Evolutionary conservation across 2,329 filamentous ascomycete species (phyloP).

Genomic region (Fusarium citri): DNA sequence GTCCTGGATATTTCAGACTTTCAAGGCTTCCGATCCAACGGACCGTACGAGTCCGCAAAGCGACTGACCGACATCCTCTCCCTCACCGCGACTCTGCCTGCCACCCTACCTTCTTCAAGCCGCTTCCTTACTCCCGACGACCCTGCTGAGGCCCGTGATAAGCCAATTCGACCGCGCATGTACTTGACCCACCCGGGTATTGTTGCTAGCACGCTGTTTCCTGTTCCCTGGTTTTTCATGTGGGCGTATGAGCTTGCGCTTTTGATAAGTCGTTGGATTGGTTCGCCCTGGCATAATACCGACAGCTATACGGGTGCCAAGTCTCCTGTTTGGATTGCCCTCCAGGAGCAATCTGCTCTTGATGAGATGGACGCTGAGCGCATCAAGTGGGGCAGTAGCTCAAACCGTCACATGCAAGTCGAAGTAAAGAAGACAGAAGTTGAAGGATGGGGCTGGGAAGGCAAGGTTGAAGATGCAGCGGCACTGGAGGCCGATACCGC

Average conservation of each 20-base stretch:
- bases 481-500: slow-evolving; percentile 57
- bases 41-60: slow-evolving; percentile 88
- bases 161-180: slow-evolving; percentile 65
- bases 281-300: slow-evolving; percentile 88
- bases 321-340: slow-evolving; percentile 81
- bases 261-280: slow-evolving; percentile 78
- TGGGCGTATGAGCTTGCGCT: slow-evolving; percentile 76
- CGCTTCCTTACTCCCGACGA: slow-evolving; percentile 63
- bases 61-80: slow-evolving; percentile 85
- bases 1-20: slow-evolving; percentile 76
- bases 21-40: slow-evolving; percentile 72
- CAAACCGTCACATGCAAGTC: slow-evolving; percentile 67
- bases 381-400: slow-evolving; percentile 87
- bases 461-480: slow-evolving; percentile 62
- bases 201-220: slow-evolving; percentile 83
- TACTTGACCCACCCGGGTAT: slow-evolving; percentile 90
- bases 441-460: slow-evolving; percentile 84
- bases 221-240: slow-evolving; percentile 75
- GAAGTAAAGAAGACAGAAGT: slow-evolving; percentile 83
- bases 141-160: slow-evolving; percentile 35
- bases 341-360: slow-evolving; percentile 73
- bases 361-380: slow-evolving; percentile 66
- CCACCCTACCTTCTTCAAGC: slow-evolving; percentile 66
- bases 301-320: slow-evolving; percentile 81
- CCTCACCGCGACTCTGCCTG: slow-evolving; percentile 77